Conservation (phyloP, 192 early-diverging fungal genomes). For the Gigaspora rosea region DNA sequence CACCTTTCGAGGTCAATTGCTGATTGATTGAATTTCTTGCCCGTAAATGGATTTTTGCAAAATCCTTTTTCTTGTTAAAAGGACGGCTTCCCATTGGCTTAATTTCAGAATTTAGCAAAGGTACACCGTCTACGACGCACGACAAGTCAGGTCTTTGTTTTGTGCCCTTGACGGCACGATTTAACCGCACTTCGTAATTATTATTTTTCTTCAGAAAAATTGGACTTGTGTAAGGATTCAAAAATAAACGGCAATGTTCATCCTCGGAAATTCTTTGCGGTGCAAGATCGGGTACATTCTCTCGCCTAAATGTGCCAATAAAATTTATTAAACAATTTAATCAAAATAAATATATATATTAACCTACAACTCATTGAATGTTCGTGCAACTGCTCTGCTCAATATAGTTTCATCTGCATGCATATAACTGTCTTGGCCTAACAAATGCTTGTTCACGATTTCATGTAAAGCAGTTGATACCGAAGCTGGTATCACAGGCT, state of each 20-base stretch:
- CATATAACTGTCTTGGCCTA: constrained; percentile 31
- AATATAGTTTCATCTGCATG: constrained; percentile 21
- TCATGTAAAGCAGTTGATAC: constrained; percentile 25
- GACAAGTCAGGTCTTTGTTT: constrained; percentile 30
- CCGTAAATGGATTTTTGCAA: constrained; percentile 17
- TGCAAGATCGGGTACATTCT: constrained; percentile 13
- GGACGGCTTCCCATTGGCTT: constrained; percentile 20
- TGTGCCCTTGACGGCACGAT: constrained; percentile 23
- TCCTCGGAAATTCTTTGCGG: constrained; percentile 14
- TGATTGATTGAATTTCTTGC: constrained; percentile 31
- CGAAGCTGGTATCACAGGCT: constrained; percentile 25
- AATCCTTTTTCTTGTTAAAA: constrained; percentile 26
- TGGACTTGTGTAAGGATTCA: constrained; percentile 22
- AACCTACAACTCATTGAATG: constrained; percentile 32
- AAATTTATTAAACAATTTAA: background rate
- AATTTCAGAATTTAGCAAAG: background rate
- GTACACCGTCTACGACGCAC: constrained; percentile 6
- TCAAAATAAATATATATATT: background rate
- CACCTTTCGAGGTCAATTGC: constrained; percentile 25
- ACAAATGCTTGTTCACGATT: constrained; percentile 16
- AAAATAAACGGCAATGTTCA: constrained; percentile 26
- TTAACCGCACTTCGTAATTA: constrained; percentile 24
- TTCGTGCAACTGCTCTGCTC: constrained; percentile 27
- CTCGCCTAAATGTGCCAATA: constrained; percentile 18
- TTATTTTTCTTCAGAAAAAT: constrained; percentile 22